Evolutionary conservation across 2,329 filamentous ascomycete species (phyloP).

Genomic region (Macrophomina pseudophaseolina): DNA sequence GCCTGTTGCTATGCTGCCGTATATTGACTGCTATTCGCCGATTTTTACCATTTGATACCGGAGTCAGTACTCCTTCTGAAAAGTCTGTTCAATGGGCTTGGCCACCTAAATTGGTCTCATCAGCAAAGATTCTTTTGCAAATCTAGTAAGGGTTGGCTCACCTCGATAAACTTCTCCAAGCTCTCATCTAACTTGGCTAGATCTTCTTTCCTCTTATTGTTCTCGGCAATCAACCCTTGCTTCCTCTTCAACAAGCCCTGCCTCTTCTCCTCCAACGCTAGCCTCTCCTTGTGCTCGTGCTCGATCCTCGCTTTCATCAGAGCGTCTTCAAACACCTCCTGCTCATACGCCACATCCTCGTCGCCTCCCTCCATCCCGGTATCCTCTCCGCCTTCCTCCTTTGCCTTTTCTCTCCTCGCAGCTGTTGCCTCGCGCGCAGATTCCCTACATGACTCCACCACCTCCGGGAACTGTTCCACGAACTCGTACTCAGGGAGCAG

Average conservation of each 20-base stretch:
- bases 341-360: conserved; percentile 83
- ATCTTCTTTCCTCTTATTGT: conserved; percentile 93
- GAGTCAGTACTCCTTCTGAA: conserved; percentile 69
- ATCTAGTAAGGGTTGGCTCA: conserved; percentile 48
- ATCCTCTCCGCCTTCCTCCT: conserved; percentile 86
- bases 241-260: conserved; percentile 68
- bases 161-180: conserved; percentile 91
- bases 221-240: conserved; percentile 72
- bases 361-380: conserved; percentile 91
- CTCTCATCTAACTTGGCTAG: conserved; percentile 89
- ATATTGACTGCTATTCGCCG: not conserved
- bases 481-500: conserved; percentile 86
- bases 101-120: conserved; percentile 64
- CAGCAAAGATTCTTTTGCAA: not conserved
- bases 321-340: conserved; percentile 82
- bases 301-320: conserved; percentile 90
- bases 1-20: conserved; percentile 7
- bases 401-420: conserved; percentile 72
- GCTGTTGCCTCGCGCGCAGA: conserved; percentile 37
- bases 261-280: conserved; percentile 82
- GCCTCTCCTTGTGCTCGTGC: conserved; percentile 83
- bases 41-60: not conserved
- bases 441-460: conserved; percentile 47
- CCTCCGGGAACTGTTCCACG: conserved; percentile 71
- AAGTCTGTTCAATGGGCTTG: conserved; percentile 84